Evolutionary conservation across 768 basidiomycete species (phyloP).

Genomic region (Termitomyces titanicus): DNA sequence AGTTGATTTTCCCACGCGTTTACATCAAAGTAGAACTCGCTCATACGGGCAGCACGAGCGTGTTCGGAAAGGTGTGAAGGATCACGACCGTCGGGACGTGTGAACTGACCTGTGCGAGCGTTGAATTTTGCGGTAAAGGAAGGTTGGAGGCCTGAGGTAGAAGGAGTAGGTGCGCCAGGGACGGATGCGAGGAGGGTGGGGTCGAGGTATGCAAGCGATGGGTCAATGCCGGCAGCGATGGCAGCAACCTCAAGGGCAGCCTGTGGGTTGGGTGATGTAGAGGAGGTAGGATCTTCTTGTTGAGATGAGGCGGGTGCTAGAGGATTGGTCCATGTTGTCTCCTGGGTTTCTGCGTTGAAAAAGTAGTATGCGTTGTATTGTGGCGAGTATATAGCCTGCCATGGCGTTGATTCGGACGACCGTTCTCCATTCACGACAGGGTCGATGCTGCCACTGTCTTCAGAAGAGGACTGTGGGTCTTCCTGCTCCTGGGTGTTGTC

Average conservation of each 20-base stretch:
- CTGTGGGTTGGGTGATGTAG: constrained; percentile 31
- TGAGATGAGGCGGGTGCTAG: constrained; percentile 27
- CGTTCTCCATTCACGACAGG: no score
- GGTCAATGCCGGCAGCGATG: constrained; percentile 78
- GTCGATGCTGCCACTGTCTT: no score
- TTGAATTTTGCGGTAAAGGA: constrained; percentile 74
- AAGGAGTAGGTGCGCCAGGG: constrained; percentile 21
- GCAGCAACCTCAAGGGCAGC: constrained; percentile 66
- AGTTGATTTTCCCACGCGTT: constrained; percentile 75
- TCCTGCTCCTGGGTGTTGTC: background rate
- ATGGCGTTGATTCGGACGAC: constrained; percentile 28
- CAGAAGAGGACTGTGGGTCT: background rate
- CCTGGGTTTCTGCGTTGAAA: constrained; percentile 68
- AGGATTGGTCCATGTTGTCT: constrained; percentile 86
- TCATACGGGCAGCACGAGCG: constrained; percentile 82
- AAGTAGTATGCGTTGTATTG: constrained; percentile 84
- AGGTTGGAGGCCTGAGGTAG: constrained; percentile 31
- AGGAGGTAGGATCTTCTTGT: constrained; percentile 14
- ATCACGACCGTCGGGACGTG: constrained; percentile 62
- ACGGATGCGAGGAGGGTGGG: constrained; percentile 54
- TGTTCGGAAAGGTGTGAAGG: constrained; percentile 77
- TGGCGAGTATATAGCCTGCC: constrained; percentile 83
- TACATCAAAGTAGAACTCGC: constrained; percentile 84
- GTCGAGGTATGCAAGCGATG: constrained; percentile 75
- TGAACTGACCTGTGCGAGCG: constrained; percentile 75